Conservation (phyloP, 441 rosid genomes). For the Flueggea neowawraea region DNA sequence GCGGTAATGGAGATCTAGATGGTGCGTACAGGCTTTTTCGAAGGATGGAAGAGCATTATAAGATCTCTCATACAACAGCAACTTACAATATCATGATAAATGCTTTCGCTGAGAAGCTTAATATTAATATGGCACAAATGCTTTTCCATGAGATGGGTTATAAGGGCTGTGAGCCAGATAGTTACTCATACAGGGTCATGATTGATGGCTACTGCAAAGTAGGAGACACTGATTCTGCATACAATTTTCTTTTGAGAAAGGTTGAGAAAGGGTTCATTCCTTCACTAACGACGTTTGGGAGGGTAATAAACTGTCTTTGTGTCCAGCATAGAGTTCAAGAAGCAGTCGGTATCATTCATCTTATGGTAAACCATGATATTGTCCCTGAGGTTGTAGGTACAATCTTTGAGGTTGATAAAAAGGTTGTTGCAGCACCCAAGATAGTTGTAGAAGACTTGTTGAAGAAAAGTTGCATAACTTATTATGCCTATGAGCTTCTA, state of each 20-base stretch:
- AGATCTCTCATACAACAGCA: conserved; percentile 47
- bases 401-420: conserved; percentile 78
- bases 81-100: conserved; percentile 82
- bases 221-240: conserved; percentile 59
- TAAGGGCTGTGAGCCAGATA: conserved; percentile 56
- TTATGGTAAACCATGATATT: conserved; percentile 63
- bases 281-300: conserved; percentile 68
- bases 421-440: conserved; percentile 86
- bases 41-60: conserved; percentile 50
- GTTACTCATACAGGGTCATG: conserved; percentile 74
- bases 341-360: conserved; percentile 70
- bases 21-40: conserved; percentile 63
- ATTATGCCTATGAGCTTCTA: conserved; percentile 82
- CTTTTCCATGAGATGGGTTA: conserved; percentile 69
- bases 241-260: conserved; percentile 47
- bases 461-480: conserved; percentile 79
- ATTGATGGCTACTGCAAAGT: conserved; percentile 85
- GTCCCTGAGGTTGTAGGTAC: conserved; percentile 78
- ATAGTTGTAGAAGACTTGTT: conserved; percentile 84
- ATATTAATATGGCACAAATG: conserved; percentile 53
- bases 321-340: conserved; percentile 62
- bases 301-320: conserved; percentile 81
- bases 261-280: conserved; percentile 70
- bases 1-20: conserved; percentile 58
- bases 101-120: conserved; percentile 64